Percentiles rank a stretch among this genome's conserved stretches.
Evolutionary conservation across 2,329 filamentous ascomycete species (phyloP).

Genomic region (Cladosporium sp.): DNA sequence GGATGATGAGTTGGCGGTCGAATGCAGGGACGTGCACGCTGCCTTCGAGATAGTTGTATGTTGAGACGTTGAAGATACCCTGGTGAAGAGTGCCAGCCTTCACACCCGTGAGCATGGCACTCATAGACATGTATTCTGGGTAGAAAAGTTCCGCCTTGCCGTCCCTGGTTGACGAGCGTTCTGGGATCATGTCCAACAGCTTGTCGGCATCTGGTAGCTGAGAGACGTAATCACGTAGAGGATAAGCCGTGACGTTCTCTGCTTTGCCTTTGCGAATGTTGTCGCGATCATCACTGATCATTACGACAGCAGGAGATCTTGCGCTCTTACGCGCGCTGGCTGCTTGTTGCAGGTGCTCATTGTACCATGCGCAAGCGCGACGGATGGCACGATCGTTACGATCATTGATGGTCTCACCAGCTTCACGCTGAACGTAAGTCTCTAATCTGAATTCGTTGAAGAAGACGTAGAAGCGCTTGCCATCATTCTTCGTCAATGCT

Average conservation of each 20-base stretch:
- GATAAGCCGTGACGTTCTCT: conserved; percentile 70
- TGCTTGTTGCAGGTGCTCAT: conserved; percentile 70
- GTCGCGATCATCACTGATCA: conserved; percentile 90
- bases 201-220: conserved; percentile 80
- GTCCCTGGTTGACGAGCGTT: conserved; percentile 63
- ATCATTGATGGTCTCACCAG: conserved; percentile 89
- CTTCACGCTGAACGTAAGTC: conserved; percentile 74
- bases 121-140: conserved; percentile 83
- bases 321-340: conserved; percentile 54
- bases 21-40: conserved; percentile 89
- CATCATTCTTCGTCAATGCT: conserved; percentile 87
- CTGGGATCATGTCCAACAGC: conserved; percentile 89
- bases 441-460: conserved; percentile 98
- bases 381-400: conserved; percentile 92
- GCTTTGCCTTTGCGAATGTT: conserved; percentile 79
- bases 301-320: conserved; percentile 74
- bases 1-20: conserved; percentile 79
- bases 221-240: conserved; percentile 72
- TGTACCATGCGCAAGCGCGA: conserved; percentile 85
- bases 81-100: conserved; percentile 89
- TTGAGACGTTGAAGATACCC: conserved; percentile 92
- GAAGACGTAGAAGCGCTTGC: conserved; percentile 97
- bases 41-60: conserved; percentile 96
- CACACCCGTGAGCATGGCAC: conserved; percentile 90
- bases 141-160: conserved; percentile 75